phyloP scores from a whole-genome alignment of 1,284 basidiomycete species.

The Ustilago tritici region DNA sequence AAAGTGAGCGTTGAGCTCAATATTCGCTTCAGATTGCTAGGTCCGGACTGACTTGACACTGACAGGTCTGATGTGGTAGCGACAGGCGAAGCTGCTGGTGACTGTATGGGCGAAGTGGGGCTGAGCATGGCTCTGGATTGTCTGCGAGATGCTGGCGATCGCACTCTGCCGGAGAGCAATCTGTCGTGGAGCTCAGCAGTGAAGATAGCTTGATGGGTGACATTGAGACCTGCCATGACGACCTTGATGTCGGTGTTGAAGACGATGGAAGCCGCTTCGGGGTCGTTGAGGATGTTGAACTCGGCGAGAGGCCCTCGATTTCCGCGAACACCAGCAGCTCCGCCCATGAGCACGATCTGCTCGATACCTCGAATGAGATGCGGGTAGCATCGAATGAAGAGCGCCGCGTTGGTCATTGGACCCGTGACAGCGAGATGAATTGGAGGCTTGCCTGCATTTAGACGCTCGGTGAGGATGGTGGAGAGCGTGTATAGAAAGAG shows the following conservation, averaged over 20 bases:
- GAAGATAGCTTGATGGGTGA: conserved; percentile 63
- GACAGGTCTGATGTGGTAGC: conserved; percentile 18
- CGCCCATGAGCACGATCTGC: conserved; percentile 65
- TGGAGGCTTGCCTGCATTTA: conserved; percentile 36
- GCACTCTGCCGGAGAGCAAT: conserved; percentile 26
- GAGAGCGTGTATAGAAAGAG: conserved; percentile 54
- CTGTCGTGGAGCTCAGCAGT: conserved; percentile 50
- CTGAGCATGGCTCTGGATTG: conserved; percentile 24
- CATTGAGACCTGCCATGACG: conserved; percentile 64
- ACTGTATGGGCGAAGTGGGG: conserved; percentile 22
- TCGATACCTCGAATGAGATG: conserved; percentile 53
- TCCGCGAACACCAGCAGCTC: conserved; percentile 55
- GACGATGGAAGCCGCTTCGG: conserved; percentile 61
- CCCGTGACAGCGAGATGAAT: conserved; percentile 60
- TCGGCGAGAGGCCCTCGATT: conserved; percentile 59
- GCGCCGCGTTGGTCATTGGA: conserved; percentile 63
- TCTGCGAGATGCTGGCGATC: conserved; percentile 38
- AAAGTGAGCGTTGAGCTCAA: conserved; percentile 58
- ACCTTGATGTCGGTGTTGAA: conserved; percentile 58
- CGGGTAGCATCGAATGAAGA: conserved; percentile 57
- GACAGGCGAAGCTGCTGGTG: conserved; percentile 21
- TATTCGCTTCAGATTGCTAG: conserved; percentile 44
- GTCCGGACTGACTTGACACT: conserved; percentile 25
- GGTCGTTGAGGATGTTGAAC: conserved; percentile 65
- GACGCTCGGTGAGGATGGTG: conserved; percentile 71